These are phyloP conservation scores for Euclidium syriacum DNA, from an alignment of 345 rosid genomes.

Conservation along the genomic window DNA sequence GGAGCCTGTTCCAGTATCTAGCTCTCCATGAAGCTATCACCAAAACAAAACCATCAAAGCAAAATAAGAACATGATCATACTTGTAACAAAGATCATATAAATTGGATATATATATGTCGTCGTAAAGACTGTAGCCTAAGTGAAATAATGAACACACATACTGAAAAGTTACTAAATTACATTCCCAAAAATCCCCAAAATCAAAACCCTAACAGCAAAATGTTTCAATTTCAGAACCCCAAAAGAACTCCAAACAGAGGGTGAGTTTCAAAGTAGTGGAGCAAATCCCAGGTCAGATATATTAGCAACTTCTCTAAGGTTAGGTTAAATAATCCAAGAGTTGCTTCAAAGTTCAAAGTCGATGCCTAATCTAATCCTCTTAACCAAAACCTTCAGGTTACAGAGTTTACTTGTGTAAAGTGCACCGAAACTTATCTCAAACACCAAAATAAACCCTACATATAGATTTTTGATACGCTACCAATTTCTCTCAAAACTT, in stretches of 20 bases:
- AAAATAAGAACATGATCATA: not conserved
- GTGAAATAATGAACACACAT: not conserved
- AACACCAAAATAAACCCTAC: not conserved
- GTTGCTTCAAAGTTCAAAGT: not conserved
- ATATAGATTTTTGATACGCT: not conserved
- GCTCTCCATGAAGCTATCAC: constrained; percentile 76
- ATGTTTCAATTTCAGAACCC: not conserved
- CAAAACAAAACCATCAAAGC: constrained; percentile 3
- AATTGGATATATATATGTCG: not conserved
- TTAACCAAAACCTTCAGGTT: not conserved
- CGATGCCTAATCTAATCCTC: not conserved
- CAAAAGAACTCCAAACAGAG: not conserved
- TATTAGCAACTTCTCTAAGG: not conserved
- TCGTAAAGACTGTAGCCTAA: not conserved
- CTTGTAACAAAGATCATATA: not conserved
- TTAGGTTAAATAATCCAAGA: not conserved
- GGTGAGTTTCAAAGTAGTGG: not conserved
- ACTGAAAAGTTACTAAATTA: not conserved
- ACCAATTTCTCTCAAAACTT: not conserved
- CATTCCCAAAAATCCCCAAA: not conserved
- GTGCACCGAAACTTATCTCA: not conserved
- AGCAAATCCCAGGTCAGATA: constrained; percentile 1
- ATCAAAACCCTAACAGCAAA: not conserved
- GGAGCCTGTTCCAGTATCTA: constrained; percentile 68
- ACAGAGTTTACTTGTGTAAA: not conserved